phyloP scores from a whole-genome alignment of 768 basidiomycete genomes.

The Boletus sp. region DNA sequence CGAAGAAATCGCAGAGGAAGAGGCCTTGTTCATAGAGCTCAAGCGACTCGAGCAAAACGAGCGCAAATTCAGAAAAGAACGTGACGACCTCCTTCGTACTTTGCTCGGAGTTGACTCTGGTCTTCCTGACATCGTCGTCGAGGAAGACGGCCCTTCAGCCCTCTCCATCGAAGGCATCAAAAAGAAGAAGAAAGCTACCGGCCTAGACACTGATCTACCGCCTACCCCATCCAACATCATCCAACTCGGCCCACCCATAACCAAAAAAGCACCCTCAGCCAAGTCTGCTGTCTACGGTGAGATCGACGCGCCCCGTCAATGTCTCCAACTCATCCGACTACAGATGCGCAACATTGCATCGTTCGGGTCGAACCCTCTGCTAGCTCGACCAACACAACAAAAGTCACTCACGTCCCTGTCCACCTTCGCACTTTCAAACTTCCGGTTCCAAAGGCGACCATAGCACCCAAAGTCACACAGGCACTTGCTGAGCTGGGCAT shows the following conservation, averaged over 20 bases:
- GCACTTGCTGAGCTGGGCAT: conserved; percentile 76
- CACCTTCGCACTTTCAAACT: conserved; percentile 86
- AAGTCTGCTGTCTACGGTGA: conserved; percentile 62
- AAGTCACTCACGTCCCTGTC: conserved; percentile 74
- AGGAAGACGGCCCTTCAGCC: conserved; percentile 57
- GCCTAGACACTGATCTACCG: conserved; percentile 33
- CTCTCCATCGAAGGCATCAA: conserved; percentile 46
- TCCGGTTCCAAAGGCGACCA: conserved; percentile 69
- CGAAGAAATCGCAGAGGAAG: conserved; percentile 91
- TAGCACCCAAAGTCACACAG: conserved; percentile 72
- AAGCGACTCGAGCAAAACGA: conserved; percentile 95
- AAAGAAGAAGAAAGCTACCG: conserved; percentile 48
- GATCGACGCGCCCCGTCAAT: not conserved
- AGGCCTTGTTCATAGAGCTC: conserved; percentile 88
- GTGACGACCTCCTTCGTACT: conserved; percentile 82
- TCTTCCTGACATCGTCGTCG: conserved; percentile 60
- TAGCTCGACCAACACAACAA: conserved; percentile 44
- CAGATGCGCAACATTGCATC: conserved; percentile 74
- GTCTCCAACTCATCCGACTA: conserved; percentile 13
- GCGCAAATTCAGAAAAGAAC: conserved; percentile 78
- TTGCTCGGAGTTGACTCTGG: conserved; percentile 87
- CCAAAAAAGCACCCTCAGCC: conserved; percentile 41
- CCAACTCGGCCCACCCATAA: conserved; percentile 35
- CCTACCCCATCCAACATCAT: conserved; percentile 36
- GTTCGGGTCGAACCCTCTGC: conserved; percentile 57